Evolutionary conservation across 768 basidiomycete species (phyloP), one percentile per base, ranked within the genome.

Genomic region (Cystofilobasidium ferigula): DNA sequence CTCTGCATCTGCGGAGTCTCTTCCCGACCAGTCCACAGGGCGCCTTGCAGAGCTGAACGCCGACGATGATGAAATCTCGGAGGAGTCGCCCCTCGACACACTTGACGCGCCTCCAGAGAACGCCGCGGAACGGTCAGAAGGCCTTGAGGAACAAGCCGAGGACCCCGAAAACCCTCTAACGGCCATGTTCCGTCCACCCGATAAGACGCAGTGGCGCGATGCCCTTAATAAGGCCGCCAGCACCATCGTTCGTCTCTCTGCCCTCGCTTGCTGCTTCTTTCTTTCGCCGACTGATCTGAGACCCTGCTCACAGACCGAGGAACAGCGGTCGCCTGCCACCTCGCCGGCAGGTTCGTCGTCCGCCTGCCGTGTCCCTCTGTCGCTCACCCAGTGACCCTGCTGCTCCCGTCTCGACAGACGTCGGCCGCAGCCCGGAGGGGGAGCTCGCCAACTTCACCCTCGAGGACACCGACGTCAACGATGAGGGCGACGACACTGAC

Each of bases 131-230:
- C 20, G 34, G n/a, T 47, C 36, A 26, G 57, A 62, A 6, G 26
- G 28, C 38, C 35, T 56, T 42, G 57, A 64, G 63, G 54, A 47
- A 0, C 61, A 60, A 4, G 68, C 84, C 68, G 79, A 79, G 45
- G 79, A 83, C 43, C 88, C 86, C 24, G 84, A 43, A n/a, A 69
- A 75, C 51, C 35, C 73, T n/a, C 63, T 77, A 67, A 79, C 78
- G 12, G 79, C 88, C 14, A 91, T 94, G 64, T 94, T 90, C 77
- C 81, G 88, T 61, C 88, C 91, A 1, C 89, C 92, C 70, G 86
- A 86, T 66, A 84, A 83, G 26, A 85, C 84, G 24, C 87, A 89
- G 70, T 97, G 92, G 91, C 85, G 82, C 74, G 88, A 90, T 42
- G 73, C 76, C 58, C 68, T 80, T 69, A 73, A 72, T 26, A 71